These are phyloP conservation scores for Ormosia semicastrata DNA, from an alignment of 306 rosid genomes.

Conservation along the genomic window DNA sequence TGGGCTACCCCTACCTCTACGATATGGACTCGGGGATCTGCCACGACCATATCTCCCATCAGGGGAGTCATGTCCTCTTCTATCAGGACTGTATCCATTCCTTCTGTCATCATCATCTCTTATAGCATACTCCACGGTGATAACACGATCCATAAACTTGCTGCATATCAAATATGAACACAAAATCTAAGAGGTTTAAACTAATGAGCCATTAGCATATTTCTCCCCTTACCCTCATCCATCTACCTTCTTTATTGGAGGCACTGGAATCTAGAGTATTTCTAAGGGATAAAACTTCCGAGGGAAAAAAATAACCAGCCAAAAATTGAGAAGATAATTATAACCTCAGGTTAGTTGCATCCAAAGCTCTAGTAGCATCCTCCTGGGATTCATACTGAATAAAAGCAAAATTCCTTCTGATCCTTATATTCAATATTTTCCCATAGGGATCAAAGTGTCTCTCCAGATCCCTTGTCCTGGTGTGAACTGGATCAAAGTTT, in stretches of 20 bases:
- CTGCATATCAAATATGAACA: constrained; percentile 43
- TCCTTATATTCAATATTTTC: constrained; percentile 69
- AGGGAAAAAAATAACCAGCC: neutral
- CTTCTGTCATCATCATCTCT: constrained; percentile 76
- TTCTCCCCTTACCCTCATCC: neutral
- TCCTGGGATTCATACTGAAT: constrained; percentile 77
- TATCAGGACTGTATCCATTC: constrained; percentile 75
- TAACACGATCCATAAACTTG: constrained; percentile 81
- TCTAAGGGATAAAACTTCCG: neutral
- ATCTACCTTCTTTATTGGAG: neutral
- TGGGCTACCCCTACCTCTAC: constrained; percentile 76
- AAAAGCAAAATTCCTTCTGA: constrained; percentile 84
- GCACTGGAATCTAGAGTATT: neutral
- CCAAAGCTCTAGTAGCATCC: constrained; percentile 81
- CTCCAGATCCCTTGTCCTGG: constrained; percentile 85
- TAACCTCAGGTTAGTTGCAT: constrained; percentile 71
- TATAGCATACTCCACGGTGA: constrained; percentile 82
- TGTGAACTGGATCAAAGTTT: constrained; percentile 78
- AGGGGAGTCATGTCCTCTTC: constrained; percentile 73
- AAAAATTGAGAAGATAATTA: constrained; percentile 26
- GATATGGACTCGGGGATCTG: constrained; percentile 77
- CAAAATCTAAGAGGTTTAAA: neutral
- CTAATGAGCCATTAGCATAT: neutral
- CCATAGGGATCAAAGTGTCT: constrained; percentile 77
- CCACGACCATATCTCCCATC: constrained; percentile 71